A percentile compares a stretch with the other conserved stretches of the same genome.
These are phyloP conservation scores for Arthrobotrys iridis DNA, from an alignment of 2,329 filamentous ascomycete genomes.

Conservation along the genomic window DNA sequence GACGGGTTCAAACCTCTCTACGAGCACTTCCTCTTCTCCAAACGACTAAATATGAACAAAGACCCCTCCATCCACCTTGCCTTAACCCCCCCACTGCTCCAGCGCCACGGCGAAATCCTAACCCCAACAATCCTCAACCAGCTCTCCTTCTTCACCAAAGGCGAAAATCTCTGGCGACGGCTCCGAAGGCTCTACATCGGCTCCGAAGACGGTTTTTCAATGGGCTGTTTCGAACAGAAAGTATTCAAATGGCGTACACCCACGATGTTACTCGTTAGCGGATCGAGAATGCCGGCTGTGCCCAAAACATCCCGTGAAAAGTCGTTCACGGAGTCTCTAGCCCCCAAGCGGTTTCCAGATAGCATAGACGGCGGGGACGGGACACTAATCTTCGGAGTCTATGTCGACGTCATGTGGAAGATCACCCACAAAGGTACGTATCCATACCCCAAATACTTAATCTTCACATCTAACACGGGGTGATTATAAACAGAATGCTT, in stretches of 20 bases:
- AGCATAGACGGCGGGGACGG: conserved; percentile 63
- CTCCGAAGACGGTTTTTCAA: conserved; percentile 76
- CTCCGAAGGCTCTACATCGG: conserved; percentile 76
- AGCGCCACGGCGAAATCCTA: conserved; percentile 69
- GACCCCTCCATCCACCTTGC: conserved; percentile 61
- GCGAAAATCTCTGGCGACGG: conserved; percentile 71
- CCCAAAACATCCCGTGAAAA: conserved; percentile 67
- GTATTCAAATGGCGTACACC: conserved; percentile 82
- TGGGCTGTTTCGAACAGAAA: conserved; percentile 78
- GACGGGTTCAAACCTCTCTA: conserved; percentile 74
- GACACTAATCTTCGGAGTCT: conserved; percentile 73
- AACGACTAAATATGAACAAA: conserved; percentile 74
- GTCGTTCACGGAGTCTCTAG: conserved; percentile 71
- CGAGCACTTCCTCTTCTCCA: conserved; percentile 79
- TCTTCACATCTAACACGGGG: background rate
- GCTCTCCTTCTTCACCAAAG: conserved; percentile 77
- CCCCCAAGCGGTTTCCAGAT: conserved; percentile 69
- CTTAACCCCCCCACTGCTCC: conserved; percentile 59
- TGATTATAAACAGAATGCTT: conserved; percentile 67
- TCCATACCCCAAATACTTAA: background rate
- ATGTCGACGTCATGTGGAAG: conserved; percentile 75
- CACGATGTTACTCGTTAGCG: conserved; percentile 76
- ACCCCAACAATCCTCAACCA: conserved; percentile 73
- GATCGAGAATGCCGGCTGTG: conserved; percentile 68
- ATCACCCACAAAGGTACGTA: conserved; percentile 67